A percentile compares a stretch with the other conserved stretches of the same genome.
These are phyloP conservation scores for Tetracladium setigerum DNA, from an alignment of 495 filamentous ascomycete species.

Conservation along the genomic window DNA sequence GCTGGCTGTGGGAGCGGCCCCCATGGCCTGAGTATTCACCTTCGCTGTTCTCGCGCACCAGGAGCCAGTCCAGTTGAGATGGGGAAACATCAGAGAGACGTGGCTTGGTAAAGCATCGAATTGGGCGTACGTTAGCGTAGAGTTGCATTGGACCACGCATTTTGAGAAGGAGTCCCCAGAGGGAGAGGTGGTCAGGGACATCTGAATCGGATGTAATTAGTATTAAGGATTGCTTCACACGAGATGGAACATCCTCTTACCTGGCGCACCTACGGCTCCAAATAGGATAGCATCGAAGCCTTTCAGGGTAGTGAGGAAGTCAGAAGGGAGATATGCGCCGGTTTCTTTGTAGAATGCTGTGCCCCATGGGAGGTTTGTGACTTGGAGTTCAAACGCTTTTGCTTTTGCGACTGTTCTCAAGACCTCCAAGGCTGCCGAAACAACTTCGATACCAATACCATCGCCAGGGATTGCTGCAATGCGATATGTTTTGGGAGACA, in stretches of 20 bases:
- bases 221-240: background rate
- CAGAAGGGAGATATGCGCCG: background rate
- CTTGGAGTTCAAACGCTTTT: background rate
- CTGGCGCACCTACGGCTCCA: background rate
- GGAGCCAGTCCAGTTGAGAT: slow-evolving; percentile 42
- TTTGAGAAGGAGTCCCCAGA: slow-evolving; percentile 42
- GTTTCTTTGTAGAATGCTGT: background rate
- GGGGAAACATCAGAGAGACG: slow-evolving; percentile 34
- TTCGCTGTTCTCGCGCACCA: slow-evolving; percentile 46
- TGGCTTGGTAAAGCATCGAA: slow-evolving; percentile 30
- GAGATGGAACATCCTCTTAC: background rate
- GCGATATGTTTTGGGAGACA: slow-evolving; percentile 2
- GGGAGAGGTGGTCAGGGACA: slow-evolving; percentile 47
- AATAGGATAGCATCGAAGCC: background rate
- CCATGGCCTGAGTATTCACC: slow-evolving; percentile 16
- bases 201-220: slow-evolving; percentile 21
- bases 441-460: background rate
- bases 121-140: slow-evolving; percentile 45
- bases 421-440: background rate
- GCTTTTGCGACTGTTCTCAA: background rate
- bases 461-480: slow-evolving; percentile 1
- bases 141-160: slow-evolving; percentile 43
- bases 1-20: slow-evolving; percentile 35
- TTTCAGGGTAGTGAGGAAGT: background rate
- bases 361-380: background rate